Evolutionary conservation across 176 grass and related monocot genomes (phyloP), one percentile per base, ranked within the genome.

Genomic region (Musa schizocarpa): DNA sequence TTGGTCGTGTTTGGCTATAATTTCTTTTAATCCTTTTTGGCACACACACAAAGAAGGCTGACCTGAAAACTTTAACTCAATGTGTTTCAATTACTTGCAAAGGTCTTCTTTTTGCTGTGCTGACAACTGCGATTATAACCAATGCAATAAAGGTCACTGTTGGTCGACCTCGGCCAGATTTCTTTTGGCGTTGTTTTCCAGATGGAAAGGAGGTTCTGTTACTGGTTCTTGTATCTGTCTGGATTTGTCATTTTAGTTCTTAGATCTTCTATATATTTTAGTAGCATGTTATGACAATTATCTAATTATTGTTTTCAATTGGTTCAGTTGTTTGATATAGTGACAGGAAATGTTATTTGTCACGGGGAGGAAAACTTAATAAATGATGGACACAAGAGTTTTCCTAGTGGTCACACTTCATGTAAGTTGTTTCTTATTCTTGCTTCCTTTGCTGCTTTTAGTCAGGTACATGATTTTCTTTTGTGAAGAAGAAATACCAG

Each of bases 161-260:
- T 76, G 95, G 95, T 11, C 88, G 91, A 78, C 95, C 86, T 20
- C 83, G 95, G 80, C 95, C 91, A 7, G 91, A 94, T 81, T 94
- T 99, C 78, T 99, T 89, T 71, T 94, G 91, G 91, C 85, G 91
- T 22, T 93, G 90, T 25, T 99, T 99, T 74, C 95, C 95, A 14
- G 88, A 99, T 84, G 91, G 95, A 82, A 91, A 87, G 77, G 78
- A 92, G 86, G 95, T 92, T 78, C 58, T 74, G 69, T 77, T 53
- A 75, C 58, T 10, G 1, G 53, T 25, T 26, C 23, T 29, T 56
- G 52, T 23, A 21, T 68, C 3, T 52, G 7, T 74, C 49, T 27
- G 21, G 59, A 49, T 72, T 67, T 56, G 22, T 51, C 21, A 64
- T 23, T n/a, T 78, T 5, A 22, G 34, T 77, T 43, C 9, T 53